Evolutionary conservation across 495 filamentous ascomycete species (phyloP), one percentile per base, ranked within the genome.

Genomic region (Neurospora sp.): DNA sequence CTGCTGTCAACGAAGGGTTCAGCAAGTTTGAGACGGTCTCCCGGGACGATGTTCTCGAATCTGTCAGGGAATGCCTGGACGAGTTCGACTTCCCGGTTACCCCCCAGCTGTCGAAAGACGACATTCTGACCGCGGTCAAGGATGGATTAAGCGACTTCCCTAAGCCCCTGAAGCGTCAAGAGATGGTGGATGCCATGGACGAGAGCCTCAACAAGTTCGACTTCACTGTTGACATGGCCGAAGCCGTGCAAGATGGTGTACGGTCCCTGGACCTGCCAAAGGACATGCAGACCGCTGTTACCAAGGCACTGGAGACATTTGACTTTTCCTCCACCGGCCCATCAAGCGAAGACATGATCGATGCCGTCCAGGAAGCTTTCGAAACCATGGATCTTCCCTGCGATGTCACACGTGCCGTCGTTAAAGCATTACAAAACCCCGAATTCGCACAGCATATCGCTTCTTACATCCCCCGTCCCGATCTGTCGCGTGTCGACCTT

Each of bases 1-100:
- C 90, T 41, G 92, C 92, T 61, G 90, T 98, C n/a, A 88, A 91
- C 42, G 90, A 93, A 75, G 93, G 92, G 10, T 79, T 97, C 74
- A 90, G 93, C 76, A 88, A 93, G 74, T 95, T 92, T 77, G 85
- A 89, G 1, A 83, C 80, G n/a, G 86, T 94, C 37, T 92, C 93
- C 0, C 87, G 89, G 31, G 92, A 94, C 18, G 93, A 96, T 73
- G 89, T 96, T 16, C 85, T 93, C 12, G 86, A 88, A 59, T 90
- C 91, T 1, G 90, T 97, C 53, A 86, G 89, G 48, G 92, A 95
- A 76, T 94, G 91, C 75, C 83, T 97, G 10, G 90, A 92, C 53
- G 88, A 91, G 39, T 91, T 92, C 74, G 89, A 91, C 75, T 91
- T 91, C 75, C 85, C 90, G 5, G 78, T 85, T 6, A 81, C 84